Evolutionary conservation across 495 filamentous ascomycete species (phyloP), one percentile per base, ranked within the genome.

Genomic region (Lepidopterella palustris): DNA sequence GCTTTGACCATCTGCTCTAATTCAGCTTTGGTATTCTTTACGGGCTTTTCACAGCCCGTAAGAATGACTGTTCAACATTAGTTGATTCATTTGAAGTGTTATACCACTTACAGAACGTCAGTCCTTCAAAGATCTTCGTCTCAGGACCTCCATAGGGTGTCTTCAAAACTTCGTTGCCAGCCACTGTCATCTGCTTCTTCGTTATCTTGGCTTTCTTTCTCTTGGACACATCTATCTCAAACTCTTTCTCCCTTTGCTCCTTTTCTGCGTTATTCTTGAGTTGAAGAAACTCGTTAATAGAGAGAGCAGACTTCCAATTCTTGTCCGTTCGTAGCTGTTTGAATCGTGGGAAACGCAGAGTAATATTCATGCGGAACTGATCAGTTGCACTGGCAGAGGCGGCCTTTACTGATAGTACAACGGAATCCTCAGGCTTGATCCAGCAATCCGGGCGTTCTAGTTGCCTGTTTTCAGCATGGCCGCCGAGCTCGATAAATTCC

Each of bases 271-370:
- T 83, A 1, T 76, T 75, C 64, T 89, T 87, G 23, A 97, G 73
- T 8, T 84, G 79, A 35, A 85, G 68, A 62, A 96, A 96, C 28
- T 89, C 92, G 35, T 85, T 79, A 5, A 91, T 75, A 3, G 86
- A 86, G 8, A 97, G 77, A 6, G 91, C 87, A 25, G 78, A 81
- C 47, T 85, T 80, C 95, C 95, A 98, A 54, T 84, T 77, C 60
- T 90, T 90, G 69, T 97, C 93, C 24, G 79, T 78, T 15, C 91
- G 81, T 26, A 97, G 70, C 55, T 78, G 83, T 66, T 90, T 93
- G 73, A 97, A 97, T 11, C 93, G 82, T 0, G 93, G 93, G 65
- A 98, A 98, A 1, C 93, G 86, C 47, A 98, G 76, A 0, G 95
- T 97, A 61, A 85, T 73, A 9, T 83, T 82, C 58, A 82, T 84